Conservation (phyloP, 306 rosid genomes). For the Glycyrrhiza uralensis region DNA sequence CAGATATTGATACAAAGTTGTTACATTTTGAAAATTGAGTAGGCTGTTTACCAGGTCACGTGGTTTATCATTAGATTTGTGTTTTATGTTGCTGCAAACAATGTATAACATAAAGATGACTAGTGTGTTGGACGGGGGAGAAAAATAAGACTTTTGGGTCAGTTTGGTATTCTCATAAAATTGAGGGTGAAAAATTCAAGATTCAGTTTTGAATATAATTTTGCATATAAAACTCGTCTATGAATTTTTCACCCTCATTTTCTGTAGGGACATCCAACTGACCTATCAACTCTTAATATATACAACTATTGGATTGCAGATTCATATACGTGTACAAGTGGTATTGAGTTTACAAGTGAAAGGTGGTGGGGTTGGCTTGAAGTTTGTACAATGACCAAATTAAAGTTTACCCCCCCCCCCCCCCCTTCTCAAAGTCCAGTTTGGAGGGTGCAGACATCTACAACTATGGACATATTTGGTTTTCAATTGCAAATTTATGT, state of each 20-base stretch:
- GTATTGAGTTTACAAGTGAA: not conserved
- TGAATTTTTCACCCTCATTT: slow-evolving; percentile 44
- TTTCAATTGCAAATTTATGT: too few relatives aligned
- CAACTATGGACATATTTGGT: too few relatives aligned
- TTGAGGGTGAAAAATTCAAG: slow-evolving; percentile 44
- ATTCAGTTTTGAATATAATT: slow-evolving; percentile 2
- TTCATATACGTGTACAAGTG: slow-evolving; percentile 13
- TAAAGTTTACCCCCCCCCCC: not conserved
- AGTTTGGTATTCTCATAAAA: slow-evolving; percentile 29
- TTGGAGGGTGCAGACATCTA: not conserved
- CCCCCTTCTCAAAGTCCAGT: not conserved
- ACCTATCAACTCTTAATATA: not conserved
- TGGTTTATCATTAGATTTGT: slow-evolving; percentile 27
- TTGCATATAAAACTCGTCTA: slow-evolving; percentile 18
- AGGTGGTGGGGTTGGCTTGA: not conserved
- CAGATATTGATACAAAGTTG: slow-evolving; percentile 45
- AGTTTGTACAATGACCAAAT: slow-evolving; percentile 19
- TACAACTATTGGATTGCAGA: slow-evolving; percentile 14
- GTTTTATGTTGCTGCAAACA: slow-evolving; percentile 25
- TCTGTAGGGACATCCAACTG: slow-evolving; percentile 15
- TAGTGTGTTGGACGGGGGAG: slow-evolving; percentile 7
- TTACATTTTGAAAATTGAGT: slow-evolving; percentile 32
- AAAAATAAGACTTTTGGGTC: slow-evolving; percentile 18
- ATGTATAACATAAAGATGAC: slow-evolving; percentile 2
- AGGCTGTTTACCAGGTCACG: slow-evolving; percentile 22